Conservation (phyloP, 2,329 filamentous ascomycete species). For the Ophiostoma sp. region DNA sequence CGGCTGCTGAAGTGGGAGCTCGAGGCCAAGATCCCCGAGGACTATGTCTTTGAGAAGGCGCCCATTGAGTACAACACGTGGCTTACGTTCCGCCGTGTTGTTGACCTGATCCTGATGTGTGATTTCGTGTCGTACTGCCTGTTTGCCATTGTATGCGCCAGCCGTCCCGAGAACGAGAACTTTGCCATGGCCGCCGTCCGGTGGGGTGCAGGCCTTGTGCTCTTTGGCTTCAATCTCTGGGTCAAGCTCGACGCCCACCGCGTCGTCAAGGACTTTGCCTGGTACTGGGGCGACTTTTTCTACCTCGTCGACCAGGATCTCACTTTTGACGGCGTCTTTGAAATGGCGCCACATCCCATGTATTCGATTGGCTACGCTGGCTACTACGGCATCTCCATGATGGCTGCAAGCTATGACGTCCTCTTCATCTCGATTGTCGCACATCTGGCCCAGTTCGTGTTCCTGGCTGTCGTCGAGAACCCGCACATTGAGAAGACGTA, state of each 20-base stretch:
- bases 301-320: constrained; percentile 96
- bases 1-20: constrained; percentile 79
- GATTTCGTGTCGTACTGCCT: constrained; percentile 96
- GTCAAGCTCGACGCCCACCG: constrained; percentile 96
- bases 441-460: constrained; percentile 89
- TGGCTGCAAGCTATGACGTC: constrained; percentile 96
- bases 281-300: constrained; percentile 99
- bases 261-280: constrained; percentile 97
- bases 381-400: constrained; percentile 96
- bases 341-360: constrained; percentile 98
- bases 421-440: constrained; percentile 94
- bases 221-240: constrained; percentile 95
- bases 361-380: constrained; percentile 97
- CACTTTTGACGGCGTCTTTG: constrained; percentile 97
- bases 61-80: constrained; percentile 99
- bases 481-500: constrained; percentile 98
- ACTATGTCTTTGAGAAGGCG: constrained; percentile 89
- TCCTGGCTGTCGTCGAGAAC: constrained; percentile 86
- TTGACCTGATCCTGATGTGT: constrained; percentile 97
- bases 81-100: constrained; percentile 90
- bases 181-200: constrained; percentile 62
- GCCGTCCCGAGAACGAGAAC: constrained; percentile 67
- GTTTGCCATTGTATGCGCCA: constrained; percentile 84
- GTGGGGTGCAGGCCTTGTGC: constrained; percentile 69
- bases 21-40: constrained; percentile 87